Evolutionary conservation across 208 protist genomes (phyloP).

Genomic region (Wallacemonas collosoma): DNA sequence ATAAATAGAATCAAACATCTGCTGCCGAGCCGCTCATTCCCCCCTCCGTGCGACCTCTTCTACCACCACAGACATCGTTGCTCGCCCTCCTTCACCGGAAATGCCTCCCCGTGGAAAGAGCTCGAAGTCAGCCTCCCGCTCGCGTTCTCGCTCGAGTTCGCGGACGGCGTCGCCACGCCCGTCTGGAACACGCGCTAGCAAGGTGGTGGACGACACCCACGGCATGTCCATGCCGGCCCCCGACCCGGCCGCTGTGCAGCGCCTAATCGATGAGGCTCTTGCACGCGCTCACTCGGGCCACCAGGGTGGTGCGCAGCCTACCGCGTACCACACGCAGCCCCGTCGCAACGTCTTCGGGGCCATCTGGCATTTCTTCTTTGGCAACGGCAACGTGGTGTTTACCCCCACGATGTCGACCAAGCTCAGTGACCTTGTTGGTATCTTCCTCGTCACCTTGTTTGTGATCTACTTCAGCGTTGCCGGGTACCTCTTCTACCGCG

Average conservation of each 20-base stretch:
- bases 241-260: slow-evolving; percentile 66
- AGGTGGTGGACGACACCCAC: background rate
- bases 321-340: slow-evolving; percentile 13
- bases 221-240: slow-evolving; percentile 33
- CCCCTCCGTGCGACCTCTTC: background rate
- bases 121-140: slow-evolving; percentile 27
- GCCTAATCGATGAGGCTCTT: slow-evolving; percentile 74
- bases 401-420: slow-evolving; percentile 2
- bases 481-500: slow-evolving; percentile 35
- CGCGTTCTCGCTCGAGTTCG: slow-evolving; percentile 31
- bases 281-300: slow-evolving; percentile 37
- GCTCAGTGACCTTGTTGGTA: slow-evolving; percentile 34
- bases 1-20: too few species aligned
- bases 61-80: background rate
- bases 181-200: slow-evolving; percentile 17
- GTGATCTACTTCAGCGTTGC: slow-evolving; percentile 44
- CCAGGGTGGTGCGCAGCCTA: background rate
- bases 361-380: slow-evolving; percentile 18
- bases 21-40: too few species aligned
- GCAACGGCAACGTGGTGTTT: slow-evolving; percentile 6
- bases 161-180: slow-evolving; percentile 22
- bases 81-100: background rate
- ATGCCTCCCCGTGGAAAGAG: slow-evolving; percentile 34
- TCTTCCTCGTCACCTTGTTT: slow-evolving; percentile 39
- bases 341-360: slow-evolving; percentile 2